Conservation (phyloP, 495 filamentous ascomycete genomes). For the Tricharina praecox region DNA sequence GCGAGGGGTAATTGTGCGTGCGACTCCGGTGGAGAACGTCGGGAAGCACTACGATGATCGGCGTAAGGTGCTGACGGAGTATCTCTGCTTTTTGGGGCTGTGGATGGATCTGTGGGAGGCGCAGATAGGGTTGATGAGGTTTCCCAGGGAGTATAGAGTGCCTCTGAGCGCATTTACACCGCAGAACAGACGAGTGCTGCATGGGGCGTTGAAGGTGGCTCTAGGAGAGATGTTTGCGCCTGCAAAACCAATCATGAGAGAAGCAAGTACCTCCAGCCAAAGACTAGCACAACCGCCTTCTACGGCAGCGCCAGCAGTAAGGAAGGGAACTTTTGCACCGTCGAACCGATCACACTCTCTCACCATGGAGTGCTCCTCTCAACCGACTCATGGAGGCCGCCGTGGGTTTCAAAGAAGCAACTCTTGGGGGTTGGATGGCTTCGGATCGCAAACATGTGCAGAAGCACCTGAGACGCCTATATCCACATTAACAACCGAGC, state of each 20-base stretch:
- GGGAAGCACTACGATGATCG: neutral
- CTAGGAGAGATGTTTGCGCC: constrained; percentile 1
- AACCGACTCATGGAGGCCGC: too few relatives aligned
- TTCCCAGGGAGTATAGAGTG: neutral
- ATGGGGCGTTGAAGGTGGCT: neutral
- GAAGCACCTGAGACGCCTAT: neutral
- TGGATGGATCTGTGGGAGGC: constrained; percentile 12
- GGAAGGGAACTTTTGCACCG: neutral
- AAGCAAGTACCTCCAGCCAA: neutral
- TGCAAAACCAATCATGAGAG: neutral
- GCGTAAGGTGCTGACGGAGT: constrained; percentile 12
- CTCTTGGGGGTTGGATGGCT: neutral
- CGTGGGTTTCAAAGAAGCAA: neutral
- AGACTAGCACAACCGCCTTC: neutral
- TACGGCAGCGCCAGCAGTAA: neutral
- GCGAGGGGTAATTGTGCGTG: constrained; percentile 7
- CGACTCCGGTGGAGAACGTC: neutral
- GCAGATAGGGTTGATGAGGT: constrained; percentile 1
- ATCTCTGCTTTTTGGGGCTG: constrained; percentile 18
- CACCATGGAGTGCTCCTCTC: neutral
- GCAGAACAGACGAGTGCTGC: constrained; percentile 5
- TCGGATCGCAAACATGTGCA: neutral
- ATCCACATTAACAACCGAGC: constrained; percentile 10
- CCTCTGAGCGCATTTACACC: neutral
- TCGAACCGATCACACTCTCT: neutral